Percentiles rank a stretch among this genome's conserved stretches.
Conservation (phyloP, 1,284 basidiomycete species). For the Termitomyces sp. region DNA sequence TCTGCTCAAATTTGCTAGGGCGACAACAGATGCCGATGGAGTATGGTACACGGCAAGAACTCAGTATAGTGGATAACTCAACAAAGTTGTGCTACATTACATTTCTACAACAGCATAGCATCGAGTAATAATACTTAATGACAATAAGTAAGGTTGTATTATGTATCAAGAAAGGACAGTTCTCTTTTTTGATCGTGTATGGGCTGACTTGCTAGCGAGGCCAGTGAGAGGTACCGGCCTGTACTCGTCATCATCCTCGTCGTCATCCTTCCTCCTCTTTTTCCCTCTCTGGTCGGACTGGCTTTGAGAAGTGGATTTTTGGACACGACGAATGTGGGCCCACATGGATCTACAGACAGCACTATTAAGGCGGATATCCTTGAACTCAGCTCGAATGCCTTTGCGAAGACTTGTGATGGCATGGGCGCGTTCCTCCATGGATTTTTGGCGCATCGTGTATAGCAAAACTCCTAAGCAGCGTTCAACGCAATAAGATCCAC, state of each 20-base stretch:
- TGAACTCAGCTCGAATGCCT: constrained; percentile 46
- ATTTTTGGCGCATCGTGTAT: constrained; percentile 41
- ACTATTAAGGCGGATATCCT: constrained; percentile 57
- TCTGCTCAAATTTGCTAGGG: constrained; percentile 79
- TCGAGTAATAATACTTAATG: background rate
- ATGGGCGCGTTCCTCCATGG: constrained; percentile 39
- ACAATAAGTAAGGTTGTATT: background rate
- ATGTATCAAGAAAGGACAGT: constrained; percentile 12
- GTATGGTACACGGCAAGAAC: constrained; percentile 67
- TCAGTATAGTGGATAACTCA: constrained; percentile 39
- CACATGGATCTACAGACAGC: constrained; percentile 51
- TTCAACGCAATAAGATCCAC: background rate
- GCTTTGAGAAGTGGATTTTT: constrained; percentile 11
- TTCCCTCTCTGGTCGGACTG: constrained; percentile 23
- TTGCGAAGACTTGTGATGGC: constrained; percentile 51
- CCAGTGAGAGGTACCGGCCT: constrained; percentile 36
- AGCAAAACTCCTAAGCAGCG: constrained; percentile 48
- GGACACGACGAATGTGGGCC: constrained; percentile 43
- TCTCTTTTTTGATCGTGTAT: constrained; percentile 34
- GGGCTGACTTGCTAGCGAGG: constrained; percentile 26
- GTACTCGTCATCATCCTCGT: constrained; percentile 41
- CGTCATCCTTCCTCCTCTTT: constrained; percentile 27
- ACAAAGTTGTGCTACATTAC: background rate
- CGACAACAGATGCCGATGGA: constrained; percentile 64
- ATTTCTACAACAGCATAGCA: background rate